Base-by-base conservation (phyloP, 176 grass and related monocot species). In the bread wheat (Triticum aestivum) region DNA sequence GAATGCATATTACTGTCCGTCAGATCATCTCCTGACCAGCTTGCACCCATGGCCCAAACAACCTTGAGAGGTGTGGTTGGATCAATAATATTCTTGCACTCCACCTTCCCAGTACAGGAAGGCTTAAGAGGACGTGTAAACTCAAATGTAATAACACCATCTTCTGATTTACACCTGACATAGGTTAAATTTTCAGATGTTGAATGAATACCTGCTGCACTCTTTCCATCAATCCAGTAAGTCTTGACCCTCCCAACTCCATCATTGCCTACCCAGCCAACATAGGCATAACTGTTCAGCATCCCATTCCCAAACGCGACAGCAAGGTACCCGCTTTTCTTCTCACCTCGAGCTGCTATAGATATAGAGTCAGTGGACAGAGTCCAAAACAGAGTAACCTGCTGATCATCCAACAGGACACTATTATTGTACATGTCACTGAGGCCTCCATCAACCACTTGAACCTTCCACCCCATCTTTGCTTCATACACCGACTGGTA, bases 391-490 rank as follows among this genome's bases (percentile, higher is more conserved):
- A 97, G 91, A 39, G 83, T 82, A 84, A 94, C 94, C 51, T 89
- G 92, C 69, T 90, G 89, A 84, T 97, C 94, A 79, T 97, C 94
- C 77, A 97, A 88, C 34, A 90, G 0, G 5, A 89, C 92, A 80
- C 77, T 92, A 51, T 80, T 97, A 84, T 92, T 97, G 79, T 97
- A 94, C 95, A 97, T 97, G 86, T 97, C 95, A 8, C 86, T 91
- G 38, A 97, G 89, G 79, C 95, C 95, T 77, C 95, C 95, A 86
- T 94, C 95, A 38, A 97, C 92, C 47, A 97, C 95, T 58, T 90
- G 90, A 85, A 94, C 87, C 69, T 94, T 97, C 97, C 97, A 99
- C n/a, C 97, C 94, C 94, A 94, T 97, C 86, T 99, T 97, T 5
- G 89, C 86, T 44, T 91, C 92, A 30, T 97, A 97, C 30, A 91